Evolutionary conservation across 257 asterid species (phyloP), one percentile per base, ranked within the genome.

Genomic region (Catharanthus roseus): DNA sequence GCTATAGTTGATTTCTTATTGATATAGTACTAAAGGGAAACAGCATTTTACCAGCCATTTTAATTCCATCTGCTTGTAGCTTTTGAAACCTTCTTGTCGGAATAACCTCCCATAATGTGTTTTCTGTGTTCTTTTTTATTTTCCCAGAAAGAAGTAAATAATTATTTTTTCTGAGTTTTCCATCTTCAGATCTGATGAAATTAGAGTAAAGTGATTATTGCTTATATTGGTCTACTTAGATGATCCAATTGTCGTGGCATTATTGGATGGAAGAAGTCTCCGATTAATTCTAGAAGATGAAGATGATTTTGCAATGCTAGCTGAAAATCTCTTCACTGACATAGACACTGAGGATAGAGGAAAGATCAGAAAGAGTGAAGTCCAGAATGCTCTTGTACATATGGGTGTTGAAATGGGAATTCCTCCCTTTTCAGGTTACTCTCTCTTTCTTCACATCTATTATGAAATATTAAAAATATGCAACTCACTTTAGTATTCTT

Each of bases 231-330:
- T 53, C 39, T 39, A 49, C 61, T 74, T 78, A 86, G 91, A 79
- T 62, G 81, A 86, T 72, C 91, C 91, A 60, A 71, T 82, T 67
- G 83, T 76, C 72, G 75, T 80, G 38, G 83, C 86, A 58, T 71
- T 84, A 53, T 80, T 86, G 85, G 84, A 86, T 66, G 91, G 91
- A 18, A 76, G 71, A 67, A 71, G 71, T 65, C 80, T 84, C 71
- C 77, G 50, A 42, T 2, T 75, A 45, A 77, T 78, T 73, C 79
- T 86, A 84, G 91, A 84, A 60, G 91, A 86, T 79, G 91, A 86
- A 80, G 91, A 86, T 71, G 91, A 86, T 83, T 86, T 86, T 57
- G 91, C 91, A 11, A 84, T 86, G 88, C 77, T 86, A 57, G 86
- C 91, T 4, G 89, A 86, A 85, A 82, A 82, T 78, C 83, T 86